Percentiles rank a stretch among this genome's conserved stretches.
These are phyloP conservation scores for Trichoderma sp. DNA, from an alignment of 2,329 filamentous ascomycete genomes.

Conservation along the genomic window DNA sequence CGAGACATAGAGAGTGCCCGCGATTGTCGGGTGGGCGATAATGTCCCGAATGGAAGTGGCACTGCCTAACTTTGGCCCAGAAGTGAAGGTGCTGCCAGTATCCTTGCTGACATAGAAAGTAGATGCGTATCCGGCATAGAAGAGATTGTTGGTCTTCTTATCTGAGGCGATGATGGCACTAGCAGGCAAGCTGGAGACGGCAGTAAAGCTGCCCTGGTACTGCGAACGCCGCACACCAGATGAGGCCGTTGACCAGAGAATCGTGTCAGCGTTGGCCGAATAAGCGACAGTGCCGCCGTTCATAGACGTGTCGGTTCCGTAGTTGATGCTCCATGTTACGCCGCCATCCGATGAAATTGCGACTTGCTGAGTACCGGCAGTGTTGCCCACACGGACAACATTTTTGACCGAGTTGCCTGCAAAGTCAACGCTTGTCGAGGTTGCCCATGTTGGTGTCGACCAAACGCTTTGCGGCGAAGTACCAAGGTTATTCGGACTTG, in stretches of 20 bases:
- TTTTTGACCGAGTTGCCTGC: slow-evolving; percentile 7
- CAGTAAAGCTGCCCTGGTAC: slow-evolving; percentile 3
- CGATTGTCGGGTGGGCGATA: background rate
- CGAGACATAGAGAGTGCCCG: background rate
- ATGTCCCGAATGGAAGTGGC: background rate
- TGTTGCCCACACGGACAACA: slow-evolving; percentile 11
- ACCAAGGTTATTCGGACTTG: background rate
- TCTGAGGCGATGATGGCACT: slow-evolving; percentile 6
- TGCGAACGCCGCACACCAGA: slow-evolving; percentile 8
- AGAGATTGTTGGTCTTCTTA: slow-evolving; percentile 3
- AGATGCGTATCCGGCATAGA: slow-evolving; percentile 1
- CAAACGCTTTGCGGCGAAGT: slow-evolving; percentile 5
- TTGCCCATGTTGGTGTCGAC: slow-evolving; percentile 9
- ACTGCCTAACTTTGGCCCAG: slow-evolving; percentile 1
- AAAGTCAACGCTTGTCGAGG: slow-evolving; percentile 3
- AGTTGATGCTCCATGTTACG: slow-evolving; percentile 8
- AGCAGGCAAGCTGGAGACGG: slow-evolving; percentile 3
- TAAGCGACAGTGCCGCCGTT: slow-evolving; percentile 13
- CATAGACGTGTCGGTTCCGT: slow-evolving; percentile 1
- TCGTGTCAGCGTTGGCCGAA: slow-evolving; percentile 6
- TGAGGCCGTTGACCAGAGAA: slow-evolving; percentile 8
- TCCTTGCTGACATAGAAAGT: slow-evolving; percentile 11
- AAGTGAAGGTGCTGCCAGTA: background rate
- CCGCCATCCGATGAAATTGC: slow-evolving; percentile 8
- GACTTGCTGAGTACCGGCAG: slow-evolving; percentile 10